phyloP scores from a whole-genome alignment of 805 yeast species.

The Kazachstania kunashirensis region DNA sequence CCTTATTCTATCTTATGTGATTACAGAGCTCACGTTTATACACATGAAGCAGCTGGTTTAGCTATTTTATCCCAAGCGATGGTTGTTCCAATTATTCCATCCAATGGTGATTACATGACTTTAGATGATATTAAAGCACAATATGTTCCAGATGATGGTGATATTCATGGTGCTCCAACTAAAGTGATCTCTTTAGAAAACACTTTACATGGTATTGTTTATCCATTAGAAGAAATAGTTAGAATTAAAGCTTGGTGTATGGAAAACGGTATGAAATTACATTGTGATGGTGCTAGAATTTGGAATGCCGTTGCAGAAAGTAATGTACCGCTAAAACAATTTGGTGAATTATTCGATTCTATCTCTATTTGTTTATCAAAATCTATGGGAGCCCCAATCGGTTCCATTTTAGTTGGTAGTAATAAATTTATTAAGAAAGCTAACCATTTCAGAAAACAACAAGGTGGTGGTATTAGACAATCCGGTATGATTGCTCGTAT shows the following conservation, averaged over 20 bases:
- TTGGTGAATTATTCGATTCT: conserved; percentile 73
- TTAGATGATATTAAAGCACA: conserved; percentile 64
- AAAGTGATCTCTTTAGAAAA: conserved; percentile 76
- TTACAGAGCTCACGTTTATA: conserved; percentile 71
- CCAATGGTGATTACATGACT: conserved; percentile 68
- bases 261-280: conserved; percentile 49
- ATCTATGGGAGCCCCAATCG: conserved; percentile 89
- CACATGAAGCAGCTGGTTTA: conserved; percentile 84
- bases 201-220: conserved; percentile 73
- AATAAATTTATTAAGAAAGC: conserved; percentile 52
- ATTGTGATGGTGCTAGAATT: conserved; percentile 91
- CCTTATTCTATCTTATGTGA: conserved; percentile 74
- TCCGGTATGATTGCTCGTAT: conserved; percentile 71
- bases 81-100: conserved; percentile 75
- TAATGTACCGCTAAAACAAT: conserved; percentile 57
- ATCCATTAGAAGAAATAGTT: conserved; percentile 69
- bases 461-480: conserved; percentile 91
- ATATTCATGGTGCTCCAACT: conserved; percentile 83
- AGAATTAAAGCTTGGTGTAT: conserved; percentile 64
- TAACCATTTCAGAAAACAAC: conserved; percentile 80
- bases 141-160: conserved; percentile 62
- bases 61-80: conserved; percentile 85
- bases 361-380: conserved; percentile 84
- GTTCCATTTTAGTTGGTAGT: conserved; percentile 73
- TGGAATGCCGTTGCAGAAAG: conserved; percentile 76